These are phyloP conservation scores for Golubevia sp. DNA, from an alignment of 1,284 basidiomycete species.

Conservation along the genomic window DNA sequence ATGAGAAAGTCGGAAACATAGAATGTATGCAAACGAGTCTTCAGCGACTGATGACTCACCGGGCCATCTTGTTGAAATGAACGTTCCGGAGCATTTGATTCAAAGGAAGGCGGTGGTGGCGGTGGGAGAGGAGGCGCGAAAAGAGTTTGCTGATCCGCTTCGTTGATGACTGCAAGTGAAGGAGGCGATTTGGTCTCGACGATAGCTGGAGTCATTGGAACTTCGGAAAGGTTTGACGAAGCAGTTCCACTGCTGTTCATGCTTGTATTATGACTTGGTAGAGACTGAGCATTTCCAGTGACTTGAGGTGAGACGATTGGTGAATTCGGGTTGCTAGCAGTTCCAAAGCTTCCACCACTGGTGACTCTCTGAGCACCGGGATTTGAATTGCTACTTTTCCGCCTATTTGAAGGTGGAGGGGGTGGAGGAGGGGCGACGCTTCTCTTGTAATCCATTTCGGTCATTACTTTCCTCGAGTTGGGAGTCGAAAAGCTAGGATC, in stretches of 20 bases:
- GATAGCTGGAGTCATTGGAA: too few species aligned
- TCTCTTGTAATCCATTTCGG: constrained; percentile 73
- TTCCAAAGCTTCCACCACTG: too few species aligned
- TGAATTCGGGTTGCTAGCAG: not conserved
- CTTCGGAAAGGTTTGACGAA: too few species aligned
- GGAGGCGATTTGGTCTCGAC: constrained; percentile 2
- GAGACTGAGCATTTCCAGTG: not conserved
- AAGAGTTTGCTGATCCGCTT: not conserved
- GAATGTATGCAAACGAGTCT: not conserved
- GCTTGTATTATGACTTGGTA: too few species aligned
- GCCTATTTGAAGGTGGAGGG: constrained; percentile 35
- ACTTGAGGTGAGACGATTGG: constrained; percentile 6
- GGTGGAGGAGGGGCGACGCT: constrained; percentile 67
- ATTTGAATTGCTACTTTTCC: not conserved
- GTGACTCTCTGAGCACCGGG: too few species aligned
- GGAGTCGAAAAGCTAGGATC: not conserved
- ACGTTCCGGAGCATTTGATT: too few species aligned
- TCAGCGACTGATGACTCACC: too few species aligned
- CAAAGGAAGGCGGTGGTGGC: constrained; percentile 62
- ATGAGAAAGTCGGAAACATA: constrained; percentile 18
- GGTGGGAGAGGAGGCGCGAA: constrained; percentile 41
- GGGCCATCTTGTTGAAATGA: too few species aligned
- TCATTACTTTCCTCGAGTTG: not conserved
- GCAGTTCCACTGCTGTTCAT: too few species aligned
- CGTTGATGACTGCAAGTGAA: constrained; percentile 2